Evolutionary conservation across 2,329 filamentous ascomycete species (phyloP).

Genomic region (Arthrinium phaeospermum): DNA sequence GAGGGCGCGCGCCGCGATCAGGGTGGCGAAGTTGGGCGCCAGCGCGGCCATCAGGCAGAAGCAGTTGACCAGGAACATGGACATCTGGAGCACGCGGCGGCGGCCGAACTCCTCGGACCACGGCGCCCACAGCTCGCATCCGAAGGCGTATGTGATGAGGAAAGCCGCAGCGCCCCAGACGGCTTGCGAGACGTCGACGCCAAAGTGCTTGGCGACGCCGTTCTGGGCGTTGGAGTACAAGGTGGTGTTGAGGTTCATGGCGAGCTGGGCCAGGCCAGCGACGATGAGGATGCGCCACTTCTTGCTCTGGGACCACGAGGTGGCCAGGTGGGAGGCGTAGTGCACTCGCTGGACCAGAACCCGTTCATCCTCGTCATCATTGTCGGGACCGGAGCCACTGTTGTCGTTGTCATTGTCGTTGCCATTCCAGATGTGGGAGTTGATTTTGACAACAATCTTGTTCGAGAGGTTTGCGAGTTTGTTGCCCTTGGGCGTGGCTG

Average conservation of each 20-base stretch:
- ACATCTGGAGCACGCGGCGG: constrained; percentile 73
- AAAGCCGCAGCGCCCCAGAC: constrained; percentile 78
- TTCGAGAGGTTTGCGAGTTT: not conserved
- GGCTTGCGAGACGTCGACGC: constrained; percentile 68
- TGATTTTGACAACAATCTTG: not conserved
- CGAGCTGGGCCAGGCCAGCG: constrained; percentile 73
- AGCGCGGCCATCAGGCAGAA: constrained; percentile 74
- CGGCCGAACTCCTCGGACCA: constrained; percentile 86
- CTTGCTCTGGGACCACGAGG: constrained; percentile 59
- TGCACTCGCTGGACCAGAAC: constrained; percentile 57
- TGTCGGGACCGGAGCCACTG: not conserved
- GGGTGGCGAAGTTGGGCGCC: constrained; percentile 70
- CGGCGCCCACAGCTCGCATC: constrained; percentile 84
- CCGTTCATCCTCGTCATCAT: not conserved
- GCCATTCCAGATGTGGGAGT: not conserved
- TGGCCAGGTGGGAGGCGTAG: constrained; percentile 69
- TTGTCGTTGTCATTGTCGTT: not conserved
- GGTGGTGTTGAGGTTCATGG: constrained; percentile 79
- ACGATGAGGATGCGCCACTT: constrained; percentile 73
- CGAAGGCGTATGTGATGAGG: constrained; percentile 79
- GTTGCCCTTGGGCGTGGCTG: not conserved
- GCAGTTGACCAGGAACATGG: constrained; percentile 75
- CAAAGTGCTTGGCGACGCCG: constrained; percentile 69
- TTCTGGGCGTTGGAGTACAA: constrained; percentile 70
- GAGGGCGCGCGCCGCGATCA: constrained; percentile 71